phyloP scores from a whole-genome alignment of 345 rosid genomes.

The Eucalyptus grandis region DNA sequence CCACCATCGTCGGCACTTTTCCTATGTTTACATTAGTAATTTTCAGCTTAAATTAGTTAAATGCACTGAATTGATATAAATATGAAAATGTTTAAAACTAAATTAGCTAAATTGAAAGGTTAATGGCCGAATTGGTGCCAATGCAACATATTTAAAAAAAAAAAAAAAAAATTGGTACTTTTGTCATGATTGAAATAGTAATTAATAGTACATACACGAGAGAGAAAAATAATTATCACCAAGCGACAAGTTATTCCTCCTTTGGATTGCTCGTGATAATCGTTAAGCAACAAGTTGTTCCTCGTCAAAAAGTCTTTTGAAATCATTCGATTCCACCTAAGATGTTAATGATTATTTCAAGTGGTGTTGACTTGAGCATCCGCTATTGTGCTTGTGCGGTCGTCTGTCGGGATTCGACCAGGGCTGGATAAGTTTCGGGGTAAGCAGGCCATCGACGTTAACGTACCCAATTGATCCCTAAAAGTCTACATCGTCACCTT shows the following conservation, averaged over 20 bases:
- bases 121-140: fast-evolving
- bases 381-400: background rate
- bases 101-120: fast-evolving
- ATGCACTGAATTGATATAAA: fast-evolving
- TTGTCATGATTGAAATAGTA: background rate
- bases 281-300: too few species aligned
- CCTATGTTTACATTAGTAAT: too few species aligned
- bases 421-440: background rate
- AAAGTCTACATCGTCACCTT: background rate
- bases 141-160: fast-evolving
- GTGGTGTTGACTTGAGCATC: background rate
- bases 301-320: too few species aligned
- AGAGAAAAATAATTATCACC: fast-evolving
- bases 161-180: too few species aligned
- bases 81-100: too few species aligned
- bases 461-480: background rate
- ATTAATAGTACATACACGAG: background rate
- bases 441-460: background rate
- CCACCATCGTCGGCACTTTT: fast-evolving
- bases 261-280: background rate
- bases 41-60: too few species aligned
- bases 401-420: background rate
- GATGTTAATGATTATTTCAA: background rate
- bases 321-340: background rate
- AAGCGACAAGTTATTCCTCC: background rate